Base-by-base conservation (phyloP, 495 filamentous ascomycete genomes). In the Lichenothelia convexa region DNA sequence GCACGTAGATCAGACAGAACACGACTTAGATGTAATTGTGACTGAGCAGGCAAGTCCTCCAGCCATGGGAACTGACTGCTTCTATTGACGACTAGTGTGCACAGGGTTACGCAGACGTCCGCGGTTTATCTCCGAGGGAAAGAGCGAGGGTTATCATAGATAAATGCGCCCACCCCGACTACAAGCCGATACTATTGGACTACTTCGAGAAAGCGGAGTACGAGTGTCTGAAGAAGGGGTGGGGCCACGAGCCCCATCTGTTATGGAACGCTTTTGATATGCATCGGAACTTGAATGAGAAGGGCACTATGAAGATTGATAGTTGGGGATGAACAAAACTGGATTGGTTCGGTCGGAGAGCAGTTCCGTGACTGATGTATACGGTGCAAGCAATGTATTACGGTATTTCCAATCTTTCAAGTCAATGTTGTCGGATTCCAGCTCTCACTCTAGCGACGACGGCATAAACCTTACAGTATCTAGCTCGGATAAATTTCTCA, bases 1-100 rank as follows among this genome's bases (percentile, higher is more conserved):
- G 5, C 84, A 93, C 61, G 65, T 92, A 44, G 84, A 92, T 58
- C 84, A 89, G 67, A 91, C 84, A 0, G 84, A 91, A 62, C 83
- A 91, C 56, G 84, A 79, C 54, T 67, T 92, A 27, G 84, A 92
- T 45, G 72, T 91, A 12, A 56, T 91, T 35, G 84, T 93, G 6
- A 92, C 84, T 2, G 84, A 92, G 59, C 73, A 78, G 47, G 59
- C 55, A 44, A 8, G 3, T 35, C 34, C 16, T 20, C n/a, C 3
- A 3, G 1, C 31, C 31, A 12, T 33, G 1, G 1, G 1, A n/a
- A 12, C 17, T 8, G n/a, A 12, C 2, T 33, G 1, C 24, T 13
- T 13, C 15, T 29, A 8, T 34, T 18, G 9, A 33, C 31, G 3
- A 8, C 17, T 8, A 9, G 2, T 18, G n/a, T 2, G 1, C 16